These are phyloP conservation scores for Rhizophora apiculata DNA, from an alignment of 345 rosid species.

Conservation along the genomic window DNA sequence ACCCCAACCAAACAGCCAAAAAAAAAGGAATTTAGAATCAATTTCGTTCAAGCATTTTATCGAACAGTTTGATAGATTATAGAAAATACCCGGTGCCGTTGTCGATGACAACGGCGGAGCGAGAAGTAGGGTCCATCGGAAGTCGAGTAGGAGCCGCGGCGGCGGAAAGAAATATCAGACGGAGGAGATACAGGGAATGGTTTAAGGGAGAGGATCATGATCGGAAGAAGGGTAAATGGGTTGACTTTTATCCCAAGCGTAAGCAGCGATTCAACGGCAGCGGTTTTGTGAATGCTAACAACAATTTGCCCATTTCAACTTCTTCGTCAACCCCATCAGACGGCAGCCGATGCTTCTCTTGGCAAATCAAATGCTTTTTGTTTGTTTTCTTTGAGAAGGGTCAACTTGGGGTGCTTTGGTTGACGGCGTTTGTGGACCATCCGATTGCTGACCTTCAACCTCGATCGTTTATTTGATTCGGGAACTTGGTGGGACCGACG, in stretches of 20 bases:
- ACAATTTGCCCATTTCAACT: not conserved
- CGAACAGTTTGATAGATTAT: constrained; percentile 28
- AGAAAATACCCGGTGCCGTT: constrained; percentile 79
- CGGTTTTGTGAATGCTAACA: not conserved
- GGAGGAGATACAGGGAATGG: constrained; percentile 49
- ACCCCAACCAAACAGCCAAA: not conserved
- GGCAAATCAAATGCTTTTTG: not conserved
- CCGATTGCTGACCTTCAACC: too few relatives aligned
- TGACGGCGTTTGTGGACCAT: too few relatives aligned
- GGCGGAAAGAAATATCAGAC: constrained; percentile 47
- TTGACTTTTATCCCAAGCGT: constrained; percentile 48
- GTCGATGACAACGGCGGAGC: constrained; percentile 96
- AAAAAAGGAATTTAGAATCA: not conserved
- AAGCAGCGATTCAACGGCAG: constrained; percentile 38
- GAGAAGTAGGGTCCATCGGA: constrained; percentile 79
- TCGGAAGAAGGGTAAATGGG: constrained; percentile 12
- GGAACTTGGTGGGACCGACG: too few relatives aligned
- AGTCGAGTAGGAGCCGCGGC: constrained; percentile 1
- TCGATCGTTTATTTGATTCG: too few relatives aligned
- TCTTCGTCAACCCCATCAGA: constrained; percentile 15
- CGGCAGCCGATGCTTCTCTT: not conserved
- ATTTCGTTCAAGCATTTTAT: constrained; percentile 27
- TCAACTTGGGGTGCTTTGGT: too few relatives aligned
- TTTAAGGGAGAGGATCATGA: constrained; percentile 41
- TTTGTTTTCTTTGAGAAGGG: not conserved